phyloP scores from a whole-genome alignment of 352 stramenopile genomes.

The Blastocystis hominis region DNA sequence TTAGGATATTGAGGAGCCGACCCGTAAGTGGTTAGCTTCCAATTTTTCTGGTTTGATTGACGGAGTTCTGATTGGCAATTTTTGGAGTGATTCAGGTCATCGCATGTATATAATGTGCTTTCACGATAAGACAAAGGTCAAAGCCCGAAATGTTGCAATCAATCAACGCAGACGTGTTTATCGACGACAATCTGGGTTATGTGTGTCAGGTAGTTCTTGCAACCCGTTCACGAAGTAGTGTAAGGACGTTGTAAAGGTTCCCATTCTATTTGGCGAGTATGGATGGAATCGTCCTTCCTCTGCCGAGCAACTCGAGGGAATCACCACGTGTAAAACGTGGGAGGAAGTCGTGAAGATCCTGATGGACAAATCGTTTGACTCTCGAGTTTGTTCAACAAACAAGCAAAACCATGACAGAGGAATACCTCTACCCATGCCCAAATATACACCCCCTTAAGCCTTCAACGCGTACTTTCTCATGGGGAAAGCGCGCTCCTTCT shows the following conservation, averaged over 20 bases:
- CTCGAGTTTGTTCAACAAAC: background rate
- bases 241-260: background rate
- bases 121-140: background rate
- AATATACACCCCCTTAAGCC: conserved; percentile 72
- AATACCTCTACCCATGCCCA: background rate
- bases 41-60: conserved; percentile 14
- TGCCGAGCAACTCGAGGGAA: background rate
- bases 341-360: background rate
- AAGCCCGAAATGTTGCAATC: background rate
- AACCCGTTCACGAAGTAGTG: background rate
- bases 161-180: conserved; percentile 21
- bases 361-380: background rate
- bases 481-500: conserved; percentile 90
- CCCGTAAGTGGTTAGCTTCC: background rate
- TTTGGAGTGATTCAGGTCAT: background rate
- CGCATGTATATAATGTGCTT: background rate
- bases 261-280: conserved; percentile 16
- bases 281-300: background rate
- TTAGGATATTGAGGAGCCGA: background rate
- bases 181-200: background rate
- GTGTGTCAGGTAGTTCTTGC: background rate
- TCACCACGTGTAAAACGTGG: background rate
- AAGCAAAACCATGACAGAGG: background rate
- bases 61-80: background rate
- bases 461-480: conserved; percentile 91